Percentiles rank a stretch among this genome's conserved stretches.
Conservation (phyloP, 2,329 filamentous ascomycete genomes). For the Colletotrichum sublineola region DNA sequence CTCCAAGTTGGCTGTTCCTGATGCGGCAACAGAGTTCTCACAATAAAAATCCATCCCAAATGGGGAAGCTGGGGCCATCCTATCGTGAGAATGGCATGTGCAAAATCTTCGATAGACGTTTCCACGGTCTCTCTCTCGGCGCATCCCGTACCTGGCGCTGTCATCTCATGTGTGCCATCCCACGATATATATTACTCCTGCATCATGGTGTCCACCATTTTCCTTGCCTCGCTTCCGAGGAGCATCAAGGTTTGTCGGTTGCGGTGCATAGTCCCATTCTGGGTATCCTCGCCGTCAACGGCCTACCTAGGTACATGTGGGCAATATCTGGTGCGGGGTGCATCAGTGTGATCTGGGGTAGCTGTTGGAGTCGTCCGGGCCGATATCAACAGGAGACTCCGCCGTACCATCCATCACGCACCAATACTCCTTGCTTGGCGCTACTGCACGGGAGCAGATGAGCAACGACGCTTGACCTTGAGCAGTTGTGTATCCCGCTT, state of each 20-base stretch:
- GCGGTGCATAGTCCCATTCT: slow-evolving; percentile 36
- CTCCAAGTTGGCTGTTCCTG: background rate
- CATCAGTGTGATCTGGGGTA: slow-evolving; percentile 41
- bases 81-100: slow-evolving; percentile 14
- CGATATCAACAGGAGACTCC: slow-evolving; percentile 43
- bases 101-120: background rate
- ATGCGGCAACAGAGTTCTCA: background rate
- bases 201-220: slow-evolving; percentile 29
- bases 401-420: slow-evolving; percentile 31
- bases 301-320: slow-evolving; percentile 15
- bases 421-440: slow-evolving; percentile 18
- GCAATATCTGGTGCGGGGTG: slow-evolving; percentile 36
- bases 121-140: slow-evolving; percentile 33
- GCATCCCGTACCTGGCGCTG: slow-evolving; percentile 32
- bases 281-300: slow-evolving; percentile 30
- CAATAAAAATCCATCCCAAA: background rate
- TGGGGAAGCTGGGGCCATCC: background rate
- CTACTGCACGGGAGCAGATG: slow-evolving; percentile 27
- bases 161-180: slow-evolving; percentile 21
- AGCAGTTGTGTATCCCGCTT: slow-evolving; percentile 9
- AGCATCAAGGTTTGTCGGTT: slow-evolving; percentile 40
- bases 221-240: background rate
- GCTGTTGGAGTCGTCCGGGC: slow-evolving; percentile 35
- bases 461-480: slow-evolving; percentile 6
- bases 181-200: slow-evolving; percentile 27